Evolutionary conservation across 179 eudicot genomes (phyloP), one percentile per base, ranked within the genome.

Genomic region (Sideroxylon spinosum): DNA sequence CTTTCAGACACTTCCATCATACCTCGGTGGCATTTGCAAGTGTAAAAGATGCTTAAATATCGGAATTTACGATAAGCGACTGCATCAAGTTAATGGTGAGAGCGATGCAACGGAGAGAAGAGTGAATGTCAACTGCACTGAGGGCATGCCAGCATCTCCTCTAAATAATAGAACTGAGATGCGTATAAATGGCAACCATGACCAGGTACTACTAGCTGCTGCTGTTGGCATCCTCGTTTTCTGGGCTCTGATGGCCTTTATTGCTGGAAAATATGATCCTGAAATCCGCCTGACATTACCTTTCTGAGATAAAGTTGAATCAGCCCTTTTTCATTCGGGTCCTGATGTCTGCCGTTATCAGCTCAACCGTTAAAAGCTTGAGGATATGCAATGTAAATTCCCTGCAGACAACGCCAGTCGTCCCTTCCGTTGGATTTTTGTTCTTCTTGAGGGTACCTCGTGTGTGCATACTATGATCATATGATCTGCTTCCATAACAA

Each of bases 171-270:
- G 73, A 29, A 76, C 65, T n/a, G 85, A 82, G 52, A 76, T 73
- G 65, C 63, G 73, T 46, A 64, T 76, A 62, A 84, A 80, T 81
- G 81, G 69, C 63, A 78, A 78, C 59, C 83, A 79, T 60, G 90
- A 85, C 59, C 89, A 80, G 50, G 73, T 86, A 50, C 66, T 94
- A 75, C 86, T 91, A 84, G 84, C 86, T 67, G 91, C 89, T 26
- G 84, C 92, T 11, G 74, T 94, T n/a, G 93, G 93, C 76, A 73
- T 93, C 68, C 91, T 91, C 75, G 86, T 94, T 66, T 19, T 92
- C 76, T 88, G 90, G 84, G 87, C 87, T 59, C 76, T 93, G 75
- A 76, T 89, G 37, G 92, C 90, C 72, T 82, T 91, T 73, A 60
- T 90, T 0, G 88, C 86, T 14, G 90, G 92, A 59, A 61, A 89